These are phyloP conservation scores for Daldinia eschscholtzii DNA, from an alignment of 2,329 filamentous ascomycete species.

Conservation along the genomic window DNA sequence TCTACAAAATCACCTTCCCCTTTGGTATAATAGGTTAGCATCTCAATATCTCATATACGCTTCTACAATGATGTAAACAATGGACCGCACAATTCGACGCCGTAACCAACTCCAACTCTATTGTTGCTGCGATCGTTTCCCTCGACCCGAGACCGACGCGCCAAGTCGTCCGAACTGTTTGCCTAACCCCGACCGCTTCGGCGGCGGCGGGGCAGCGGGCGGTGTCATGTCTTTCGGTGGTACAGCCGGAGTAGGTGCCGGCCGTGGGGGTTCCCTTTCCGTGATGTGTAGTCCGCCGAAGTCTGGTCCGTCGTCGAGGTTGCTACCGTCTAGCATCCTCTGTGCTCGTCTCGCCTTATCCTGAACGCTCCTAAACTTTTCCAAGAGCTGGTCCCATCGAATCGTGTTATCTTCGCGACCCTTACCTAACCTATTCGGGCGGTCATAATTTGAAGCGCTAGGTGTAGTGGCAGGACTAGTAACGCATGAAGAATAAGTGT, in stretches of 20 bases:
- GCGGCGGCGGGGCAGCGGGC: conserved; percentile 59
- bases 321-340: conserved; percentile 66
- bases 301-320: conserved; percentile 61
- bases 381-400: conserved; percentile 90
- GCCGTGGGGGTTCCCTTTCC: conserved; percentile 58
- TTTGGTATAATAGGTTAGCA: background rate
- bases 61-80: background rate
- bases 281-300: conserved; percentile 59
- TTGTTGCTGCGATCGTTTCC: conserved; percentile 63
- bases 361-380: conserved; percentile 93
- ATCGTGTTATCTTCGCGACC: conserved; percentile 86
- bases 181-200: conserved; percentile 74
- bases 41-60: background rate
- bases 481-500: conserved; percentile 54
- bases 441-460: conserved; percentile 72
- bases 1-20: background rate
- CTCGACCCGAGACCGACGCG: conserved; percentile 76
- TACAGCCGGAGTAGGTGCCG: conserved; percentile 55
- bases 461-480: conserved; percentile 62
- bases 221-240: conserved; percentile 64
- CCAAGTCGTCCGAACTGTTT: conserved; percentile 78
- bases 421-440: conserved; percentile 79
- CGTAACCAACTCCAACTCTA: conserved; percentile 23
- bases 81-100: background rate
- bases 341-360: conserved; percentile 83